A percentile compares a stretch with the other conserved stretches of the same genome.
These are phyloP conservation scores for Calocybe cyanea DNA, from an alignment of 768 basidiomycete genomes.

Conservation along the genomic window DNA sequence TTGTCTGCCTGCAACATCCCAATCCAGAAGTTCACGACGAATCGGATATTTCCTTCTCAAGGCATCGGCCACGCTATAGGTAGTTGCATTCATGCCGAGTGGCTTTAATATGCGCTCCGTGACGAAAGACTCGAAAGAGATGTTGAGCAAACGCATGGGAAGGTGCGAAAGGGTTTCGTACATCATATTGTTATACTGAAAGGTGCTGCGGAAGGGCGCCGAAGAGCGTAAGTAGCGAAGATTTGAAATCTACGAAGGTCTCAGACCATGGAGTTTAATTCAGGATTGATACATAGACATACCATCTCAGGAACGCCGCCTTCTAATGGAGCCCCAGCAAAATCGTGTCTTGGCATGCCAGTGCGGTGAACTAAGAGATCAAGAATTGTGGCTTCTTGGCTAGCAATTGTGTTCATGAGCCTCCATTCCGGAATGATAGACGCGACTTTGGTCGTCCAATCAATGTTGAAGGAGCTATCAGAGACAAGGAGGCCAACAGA, in stretches of 20 bases:
- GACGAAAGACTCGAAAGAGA: conserved; percentile 38
- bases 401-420: conserved; percentile 34
- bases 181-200: conserved; percentile 47
- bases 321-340: conserved; percentile 24
- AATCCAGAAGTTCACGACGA: neutral
- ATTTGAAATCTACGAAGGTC: conserved; percentile 26
- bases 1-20: neutral
- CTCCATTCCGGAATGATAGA: conserved; percentile 38
- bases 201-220: conserved; percentile 35
- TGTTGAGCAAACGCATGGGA: conserved; percentile 32
- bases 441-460: conserved; percentile 34
- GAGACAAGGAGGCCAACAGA: conserved; percentile 36
- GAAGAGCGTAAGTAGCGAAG: conserved; percentile 36
- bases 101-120: conserved; percentile 33
- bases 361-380: conserved; percentile 43
- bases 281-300: neutral
- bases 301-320: conserved; percentile 36
- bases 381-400: conserved; percentile 29
- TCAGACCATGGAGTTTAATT: neutral
- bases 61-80: conserved; percentile 35
- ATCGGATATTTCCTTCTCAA: conserved; percentile 22
- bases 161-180: conserved; percentile 39
- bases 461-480: conserved; percentile 32
- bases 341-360: conserved; percentile 43
- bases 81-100: conserved; percentile 35